Percentiles rank a stretch among this genome's conserved stretches.
These are phyloP conservation scores for Penicillium coprophilum DNA, from an alignment of 495 filamentous ascomycete genomes.

Conservation along the genomic window DNA sequence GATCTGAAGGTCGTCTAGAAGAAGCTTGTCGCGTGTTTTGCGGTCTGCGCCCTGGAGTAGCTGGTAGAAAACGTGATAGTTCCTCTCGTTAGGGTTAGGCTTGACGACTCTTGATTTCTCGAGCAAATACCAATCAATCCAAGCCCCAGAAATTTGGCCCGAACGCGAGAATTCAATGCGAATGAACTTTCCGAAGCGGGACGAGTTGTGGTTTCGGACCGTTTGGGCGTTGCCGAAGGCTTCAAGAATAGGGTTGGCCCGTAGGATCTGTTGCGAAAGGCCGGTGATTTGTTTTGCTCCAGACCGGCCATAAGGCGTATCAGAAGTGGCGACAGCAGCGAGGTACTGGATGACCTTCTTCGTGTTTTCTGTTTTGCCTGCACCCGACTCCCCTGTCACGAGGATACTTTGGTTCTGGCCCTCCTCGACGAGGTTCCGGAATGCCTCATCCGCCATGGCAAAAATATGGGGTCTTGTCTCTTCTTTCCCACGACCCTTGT, in stretches of 20 bases:
- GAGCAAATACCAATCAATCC: slow-evolving; percentile 97
- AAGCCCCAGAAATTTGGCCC: slow-evolving; percentile 92
- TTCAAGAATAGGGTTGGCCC: slow-evolving; percentile 97
- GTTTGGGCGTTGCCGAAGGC: slow-evolving; percentile 98
- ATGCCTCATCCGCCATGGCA: slow-evolving; percentile 97
- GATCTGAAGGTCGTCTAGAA: slow-evolving; percentile 68
- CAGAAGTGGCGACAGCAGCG: slow-evolving; percentile 86
- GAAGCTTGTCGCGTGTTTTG: slow-evolving; percentile 68
- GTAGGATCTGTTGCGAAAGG: slow-evolving; percentile 93
- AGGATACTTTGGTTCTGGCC: slow-evolving; percentile 96
- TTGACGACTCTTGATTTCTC: slow-evolving; percentile 96
- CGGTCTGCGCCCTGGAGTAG: slow-evolving; percentile 79
- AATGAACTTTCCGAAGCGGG: slow-evolving; percentile 98
- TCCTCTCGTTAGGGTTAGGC: slow-evolving; percentile 81
- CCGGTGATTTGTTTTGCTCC: slow-evolving; percentile 69
- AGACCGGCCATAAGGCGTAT: slow-evolving; percentile 65
- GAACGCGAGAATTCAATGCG: slow-evolving; percentile 89
- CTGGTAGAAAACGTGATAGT: slow-evolving; percentile 99
- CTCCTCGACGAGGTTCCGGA: slow-evolving; percentile 91
- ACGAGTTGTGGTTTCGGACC: slow-evolving; percentile 97
- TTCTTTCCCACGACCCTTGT: slow-evolving; percentile 82
- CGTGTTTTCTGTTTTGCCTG: slow-evolving; percentile 98
- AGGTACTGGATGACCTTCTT: slow-evolving; percentile 99
- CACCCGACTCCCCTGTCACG: slow-evolving; percentile 97
- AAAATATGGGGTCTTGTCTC: slow-evolving; percentile 98